Percentiles rank a stretch among this genome's conserved stretches.
These are phyloP conservation scores for Medicago arabica DNA, from an alignment of 306 rosid species.

Conservation along the genomic window DNA sequence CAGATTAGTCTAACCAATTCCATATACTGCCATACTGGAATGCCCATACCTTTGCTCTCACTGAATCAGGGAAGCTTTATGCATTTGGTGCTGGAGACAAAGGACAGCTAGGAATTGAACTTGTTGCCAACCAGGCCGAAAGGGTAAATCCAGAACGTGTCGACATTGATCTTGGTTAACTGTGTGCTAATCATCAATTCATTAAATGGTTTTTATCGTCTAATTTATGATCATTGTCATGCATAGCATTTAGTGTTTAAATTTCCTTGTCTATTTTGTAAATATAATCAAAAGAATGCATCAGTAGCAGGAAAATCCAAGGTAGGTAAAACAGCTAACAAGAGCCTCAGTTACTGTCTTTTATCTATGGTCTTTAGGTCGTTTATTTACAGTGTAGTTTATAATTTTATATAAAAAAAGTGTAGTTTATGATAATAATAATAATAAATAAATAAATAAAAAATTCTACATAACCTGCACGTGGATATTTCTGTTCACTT, in stretches of 20 bases:
- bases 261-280: conserved; percentile 61
- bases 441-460: neutral
- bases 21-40: conserved; percentile 83
- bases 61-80: conserved; percentile 86
- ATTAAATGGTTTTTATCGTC: conserved; percentile 39
- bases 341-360: conserved; percentile 47
- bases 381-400: conserved; percentile 12
- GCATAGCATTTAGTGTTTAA: conserved; percentile 64
- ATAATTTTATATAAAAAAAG: no score
- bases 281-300: conserved; percentile 59
- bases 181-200: conserved; percentile 35
- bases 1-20: conserved; percentile 93
- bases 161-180: conserved; percentile 78
- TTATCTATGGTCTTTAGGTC: conserved; percentile 51
- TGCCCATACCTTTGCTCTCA: conserved; percentile 95
- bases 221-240: conserved; percentile 52
- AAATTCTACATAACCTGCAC: conserved; percentile 4
- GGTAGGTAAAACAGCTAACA: conserved; percentile 47
- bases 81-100: conserved; percentile 96
- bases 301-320: conserved; percentile 43
- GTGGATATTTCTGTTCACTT: conserved; percentile 37
- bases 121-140: conserved; percentile 71
- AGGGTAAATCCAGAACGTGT: conserved; percentile 80
- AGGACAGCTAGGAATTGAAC: conserved; percentile 89
- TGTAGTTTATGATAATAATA: no score